Conservation (phyloP, 495 filamentous ascomycete genomes). For the Rhizodiscina lignyota region DNA sequence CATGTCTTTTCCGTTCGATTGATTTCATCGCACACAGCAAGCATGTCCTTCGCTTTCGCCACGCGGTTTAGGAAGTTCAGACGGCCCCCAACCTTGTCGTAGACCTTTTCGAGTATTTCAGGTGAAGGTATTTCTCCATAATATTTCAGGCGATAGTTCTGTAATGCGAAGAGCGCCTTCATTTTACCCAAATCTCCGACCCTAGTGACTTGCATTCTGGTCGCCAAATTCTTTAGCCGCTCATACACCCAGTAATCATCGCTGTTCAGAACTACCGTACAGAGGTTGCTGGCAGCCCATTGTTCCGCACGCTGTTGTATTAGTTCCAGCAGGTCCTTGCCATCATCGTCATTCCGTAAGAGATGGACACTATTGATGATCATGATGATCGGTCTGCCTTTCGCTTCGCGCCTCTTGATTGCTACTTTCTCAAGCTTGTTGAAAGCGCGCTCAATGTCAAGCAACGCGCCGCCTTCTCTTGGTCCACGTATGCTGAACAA, state of each 20-base stretch:
- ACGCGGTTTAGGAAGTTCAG: conserved; percentile 74
- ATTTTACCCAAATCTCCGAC: conserved; percentile 64
- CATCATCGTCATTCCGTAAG: conserved; percentile 77
- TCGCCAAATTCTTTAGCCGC: conserved; percentile 73
- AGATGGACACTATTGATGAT: conserved; percentile 89
- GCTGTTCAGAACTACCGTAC: conserved; percentile 80
- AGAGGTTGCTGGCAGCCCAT: conserved; percentile 80
- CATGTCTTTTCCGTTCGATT: conserved; percentile 73
- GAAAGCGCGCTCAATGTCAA: conserved; percentile 91
- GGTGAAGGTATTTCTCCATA: conserved; percentile 36
- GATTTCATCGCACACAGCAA: conserved; percentile 62
- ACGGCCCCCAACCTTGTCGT: conserved; percentile 70
- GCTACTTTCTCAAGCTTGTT: conserved; percentile 98
- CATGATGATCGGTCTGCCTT: conserved; percentile 56
- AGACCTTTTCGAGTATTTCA: conserved; percentile 54
- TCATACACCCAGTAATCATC: conserved; percentile 99
- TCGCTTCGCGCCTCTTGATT: conserved; percentile 34
- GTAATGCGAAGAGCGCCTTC: conserved; percentile 58
- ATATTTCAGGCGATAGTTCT: conserved; percentile 57
- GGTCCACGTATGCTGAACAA: conserved; percentile 91
- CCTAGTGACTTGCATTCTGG: conserved; percentile 78
- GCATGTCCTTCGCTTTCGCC: conserved; percentile 63
- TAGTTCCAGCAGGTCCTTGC: conserved; percentile 78
- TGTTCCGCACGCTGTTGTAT: conserved; percentile 90
- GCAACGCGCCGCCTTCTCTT: conserved; percentile 70